These are phyloP conservation scores for Inga leiocalycina DNA, from an alignment of 306 rosid genomes.

Conservation along the genomic window DNA sequence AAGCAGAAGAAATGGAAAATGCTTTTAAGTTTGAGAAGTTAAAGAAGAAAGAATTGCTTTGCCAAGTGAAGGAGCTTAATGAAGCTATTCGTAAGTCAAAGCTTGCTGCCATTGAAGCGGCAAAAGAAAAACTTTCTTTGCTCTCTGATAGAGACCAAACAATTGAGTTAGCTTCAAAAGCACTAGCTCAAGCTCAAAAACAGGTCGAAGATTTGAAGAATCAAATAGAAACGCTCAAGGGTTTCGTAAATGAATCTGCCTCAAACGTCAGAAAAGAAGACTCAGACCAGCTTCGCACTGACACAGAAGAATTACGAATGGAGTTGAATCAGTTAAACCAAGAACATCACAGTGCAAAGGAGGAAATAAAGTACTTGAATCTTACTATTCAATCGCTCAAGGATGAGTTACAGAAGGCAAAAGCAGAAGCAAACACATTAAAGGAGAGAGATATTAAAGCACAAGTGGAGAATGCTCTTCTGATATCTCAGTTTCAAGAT, in stretches of 20 bases:
- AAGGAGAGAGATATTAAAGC: constrained; percentile 44
- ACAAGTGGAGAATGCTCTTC: constrained; percentile 56
- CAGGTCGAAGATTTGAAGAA: constrained; percentile 46
- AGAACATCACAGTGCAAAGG: constrained; percentile 44
- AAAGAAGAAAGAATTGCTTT: constrained; percentile 45
- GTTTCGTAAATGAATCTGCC: constrained; percentile 40
- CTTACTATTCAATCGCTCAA: constrained; percentile 42
- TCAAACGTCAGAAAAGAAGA: constrained; percentile 16
- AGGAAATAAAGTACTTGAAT: constrained; percentile 45
- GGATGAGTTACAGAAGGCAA: constrained; percentile 44
- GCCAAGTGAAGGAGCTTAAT: constrained; percentile 55
- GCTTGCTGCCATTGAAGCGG: constrained; percentile 42
- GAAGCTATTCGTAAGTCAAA: constrained; percentile 43
- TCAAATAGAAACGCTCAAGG: constrained; percentile 34
- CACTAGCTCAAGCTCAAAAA: constrained; percentile 36
- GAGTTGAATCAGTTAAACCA: constrained; percentile 45
- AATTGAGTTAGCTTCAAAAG: constrained; percentile 47
- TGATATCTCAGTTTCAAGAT: constrained; percentile 61
- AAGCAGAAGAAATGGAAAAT: constrained; percentile 44
- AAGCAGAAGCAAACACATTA: constrained; percentile 44
- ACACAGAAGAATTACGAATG: constrained; percentile 49
- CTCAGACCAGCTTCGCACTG: constrained; percentile 37
- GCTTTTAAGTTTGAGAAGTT: constrained; percentile 46
- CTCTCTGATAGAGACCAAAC: constrained; percentile 52
- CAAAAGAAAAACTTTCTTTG: constrained; percentile 47